Evolutionary conservation across 257 asterid genomes (phyloP).

Genomic region (Striga asiatica): DNA sequence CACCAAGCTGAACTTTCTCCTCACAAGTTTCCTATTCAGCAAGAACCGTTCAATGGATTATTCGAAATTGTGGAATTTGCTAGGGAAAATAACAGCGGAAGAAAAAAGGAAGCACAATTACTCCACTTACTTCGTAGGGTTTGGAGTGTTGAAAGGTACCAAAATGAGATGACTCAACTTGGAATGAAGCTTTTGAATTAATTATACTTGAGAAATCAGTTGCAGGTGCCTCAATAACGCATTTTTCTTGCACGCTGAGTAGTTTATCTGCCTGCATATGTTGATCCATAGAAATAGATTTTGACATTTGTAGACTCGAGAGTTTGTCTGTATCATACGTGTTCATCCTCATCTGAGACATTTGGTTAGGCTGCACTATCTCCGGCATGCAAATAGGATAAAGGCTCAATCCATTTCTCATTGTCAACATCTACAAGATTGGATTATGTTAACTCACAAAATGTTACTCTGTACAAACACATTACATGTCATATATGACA

Average conservation of each 20-base stretch:
- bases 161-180: conserved; percentile 25
- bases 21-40: conserved; percentile 20
- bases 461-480: too few species aligned
- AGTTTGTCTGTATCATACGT: conserved; percentile 21
- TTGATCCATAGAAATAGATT: conserved; percentile 20
- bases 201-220: conserved; percentile 20
- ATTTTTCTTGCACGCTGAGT: conserved; percentile 11
- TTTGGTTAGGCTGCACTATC: conserved; percentile 25
- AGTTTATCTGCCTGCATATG: conserved; percentile 16
- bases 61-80: too few species aligned
- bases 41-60: too few species aligned
- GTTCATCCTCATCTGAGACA: conserved; percentile 24
- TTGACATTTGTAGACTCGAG: conserved; percentile 2
- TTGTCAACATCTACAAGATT: conserved; percentile 46
- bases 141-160: conserved; percentile 24
- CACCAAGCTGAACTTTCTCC: conserved; percentile 21
- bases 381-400: conserved; percentile 49
- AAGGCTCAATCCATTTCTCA: conserved; percentile 58
- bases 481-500: too few species aligned
- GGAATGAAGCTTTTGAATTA: conserved; percentile 17
- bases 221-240: conserved; percentile 13
- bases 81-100: too few species aligned
- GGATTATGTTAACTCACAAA: not conserved
- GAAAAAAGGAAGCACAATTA: too few species aligned
- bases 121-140: conserved; percentile 31